Conservation (phyloP, 495 filamentous ascomycete species). For the Penicillium paxilli region DNA sequence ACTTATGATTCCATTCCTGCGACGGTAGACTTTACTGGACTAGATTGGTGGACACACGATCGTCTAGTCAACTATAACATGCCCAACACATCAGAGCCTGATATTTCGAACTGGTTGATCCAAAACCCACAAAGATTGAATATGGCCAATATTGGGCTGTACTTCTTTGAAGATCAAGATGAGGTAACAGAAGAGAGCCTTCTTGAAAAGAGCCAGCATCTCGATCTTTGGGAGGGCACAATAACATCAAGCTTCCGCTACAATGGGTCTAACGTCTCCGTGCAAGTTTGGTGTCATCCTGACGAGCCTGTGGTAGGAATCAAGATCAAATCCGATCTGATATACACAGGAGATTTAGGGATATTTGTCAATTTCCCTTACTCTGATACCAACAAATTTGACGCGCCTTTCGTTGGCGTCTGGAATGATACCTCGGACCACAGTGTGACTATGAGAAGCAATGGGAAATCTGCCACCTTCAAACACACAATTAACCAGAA, state of each 20-base stretch:
- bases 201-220: background rate
- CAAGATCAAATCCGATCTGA: constrained; percentile 1
- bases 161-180: constrained; percentile 3
- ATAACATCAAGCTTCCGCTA: constrained; percentile 9
- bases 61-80: constrained; percentile 19
- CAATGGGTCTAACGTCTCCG: constrained; percentile 4
- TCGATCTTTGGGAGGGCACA: constrained; percentile 14
- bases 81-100: constrained; percentile 11
- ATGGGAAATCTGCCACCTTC: background rate
- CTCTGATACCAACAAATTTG: constrained; percentile 8
- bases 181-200: constrained; percentile 9
- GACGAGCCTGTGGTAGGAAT: background rate
- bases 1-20: background rate
- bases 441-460: background rate
- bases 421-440: constrained; percentile 3
- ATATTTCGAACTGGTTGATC: constrained; percentile 20
- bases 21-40: constrained; percentile 9
- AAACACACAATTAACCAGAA: constrained; percentile 2
- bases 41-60: constrained; percentile 20
- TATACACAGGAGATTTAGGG: background rate
- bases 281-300: constrained; percentile 8
- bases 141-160: constrained; percentile 12
- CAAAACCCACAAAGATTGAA: constrained; percentile 17
- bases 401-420: constrained; percentile 6
- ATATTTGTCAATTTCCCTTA: constrained; percentile 4